A percentile compares a stretch with the other conserved stretches of the same genome.
Evolutionary conservation across 129 eudicot genomes (phyloP).

Genomic region (Chrysanthemum seticuspe): DNA sequence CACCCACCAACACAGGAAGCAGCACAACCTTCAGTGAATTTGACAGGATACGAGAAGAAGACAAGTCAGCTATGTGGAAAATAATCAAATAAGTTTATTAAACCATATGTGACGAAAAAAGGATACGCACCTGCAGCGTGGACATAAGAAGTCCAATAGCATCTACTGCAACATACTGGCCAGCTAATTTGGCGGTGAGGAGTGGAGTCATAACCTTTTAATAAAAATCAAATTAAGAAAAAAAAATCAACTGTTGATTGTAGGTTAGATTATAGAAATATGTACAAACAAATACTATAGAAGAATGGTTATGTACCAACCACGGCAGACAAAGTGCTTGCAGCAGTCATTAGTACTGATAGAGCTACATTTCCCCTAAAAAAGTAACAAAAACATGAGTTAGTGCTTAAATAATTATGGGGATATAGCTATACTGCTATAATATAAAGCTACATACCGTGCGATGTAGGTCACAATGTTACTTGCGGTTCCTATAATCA

Average conservation of each 20-base stretch:
- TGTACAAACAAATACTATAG: neutral
- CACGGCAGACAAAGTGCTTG: constrained; percentile 91
- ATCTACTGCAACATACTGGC: constrained; percentile 90
- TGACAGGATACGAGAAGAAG: neutral
- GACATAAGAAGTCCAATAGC: constrained; percentile 74
- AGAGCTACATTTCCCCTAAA: constrained; percentile 95
- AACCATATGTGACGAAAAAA: neutral
- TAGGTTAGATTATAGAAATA: neutral
- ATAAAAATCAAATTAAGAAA: constrained; percentile 1
- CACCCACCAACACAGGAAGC: constrained; percentile 92
- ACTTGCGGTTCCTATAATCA: constrained; percentile 84
- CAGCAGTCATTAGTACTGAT: constrained; percentile 94
- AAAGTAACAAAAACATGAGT: constrained; percentile 27
- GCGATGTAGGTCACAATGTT: constrained; percentile 96
- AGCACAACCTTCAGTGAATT: constrained; percentile 63
- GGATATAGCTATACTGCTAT: constrained; percentile 8
- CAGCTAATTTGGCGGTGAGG: constrained; percentile 87
- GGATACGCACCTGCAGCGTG: constrained; percentile 68
- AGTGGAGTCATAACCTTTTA: constrained; percentile 83
- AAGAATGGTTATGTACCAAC: constrained; percentile 52
- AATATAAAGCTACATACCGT: constrained; percentile 46
- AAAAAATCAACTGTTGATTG: neutral
- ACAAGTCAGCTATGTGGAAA: neutral
- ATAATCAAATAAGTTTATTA: neutral
- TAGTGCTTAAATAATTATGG: neutral